Percentiles rank a stretch among this genome's conserved stretches.
Conservation (phyloP, 495 filamentous ascomycete genomes). For the Chaetomium fimeti region DNA sequence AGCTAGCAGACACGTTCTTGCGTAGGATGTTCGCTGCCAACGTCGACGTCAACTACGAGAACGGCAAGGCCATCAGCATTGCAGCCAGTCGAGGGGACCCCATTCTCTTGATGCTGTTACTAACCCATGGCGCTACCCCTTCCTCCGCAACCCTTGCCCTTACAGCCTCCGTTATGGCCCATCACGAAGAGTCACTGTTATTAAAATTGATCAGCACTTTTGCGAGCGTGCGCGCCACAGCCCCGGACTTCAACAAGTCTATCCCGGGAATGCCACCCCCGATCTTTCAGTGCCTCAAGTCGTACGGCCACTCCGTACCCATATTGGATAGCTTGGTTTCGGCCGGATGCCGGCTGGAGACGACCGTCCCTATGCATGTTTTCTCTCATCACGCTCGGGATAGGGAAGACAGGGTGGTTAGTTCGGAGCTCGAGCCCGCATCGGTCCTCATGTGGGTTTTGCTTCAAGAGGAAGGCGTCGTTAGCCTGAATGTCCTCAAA, state of each 20-base stretch:
- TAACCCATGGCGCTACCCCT: constrained; percentile 36
- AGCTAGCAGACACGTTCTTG: constrained; percentile 36
- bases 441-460: constrained; percentile 46
- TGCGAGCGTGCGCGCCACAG: constrained; percentile 12
- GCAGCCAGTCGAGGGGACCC: constrained; percentile 41
- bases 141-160: constrained; percentile 41
- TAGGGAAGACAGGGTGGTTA: constrained; percentile 24
- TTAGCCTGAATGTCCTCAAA: constrained; percentile 37
- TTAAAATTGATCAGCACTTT: constrained; percentile 27
- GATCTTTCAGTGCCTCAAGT: constrained; percentile 32
- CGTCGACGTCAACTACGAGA: constrained; percentile 45
- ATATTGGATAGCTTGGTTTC: constrained; percentile 27
- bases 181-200: constrained; percentile 25
- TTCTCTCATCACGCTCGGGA: constrained; percentile 7
- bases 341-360: constrained; percentile 30
- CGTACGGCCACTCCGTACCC: constrained; percentile 27
- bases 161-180: constrained; percentile 33
- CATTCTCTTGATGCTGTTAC: constrained; percentile 36
- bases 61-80: constrained; percentile 42
- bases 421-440: constrained; percentile 36
- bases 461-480: constrained; percentile 40
- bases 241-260: constrained; percentile 24
- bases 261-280: constrained; percentile 32
- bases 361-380: constrained; percentile 26
- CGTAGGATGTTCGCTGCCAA: constrained; percentile 38